These are phyloP conservation scores for Excoecaria agallocha DNA, from an alignment of 345 rosid genomes.

Conservation along the genomic window DNA sequence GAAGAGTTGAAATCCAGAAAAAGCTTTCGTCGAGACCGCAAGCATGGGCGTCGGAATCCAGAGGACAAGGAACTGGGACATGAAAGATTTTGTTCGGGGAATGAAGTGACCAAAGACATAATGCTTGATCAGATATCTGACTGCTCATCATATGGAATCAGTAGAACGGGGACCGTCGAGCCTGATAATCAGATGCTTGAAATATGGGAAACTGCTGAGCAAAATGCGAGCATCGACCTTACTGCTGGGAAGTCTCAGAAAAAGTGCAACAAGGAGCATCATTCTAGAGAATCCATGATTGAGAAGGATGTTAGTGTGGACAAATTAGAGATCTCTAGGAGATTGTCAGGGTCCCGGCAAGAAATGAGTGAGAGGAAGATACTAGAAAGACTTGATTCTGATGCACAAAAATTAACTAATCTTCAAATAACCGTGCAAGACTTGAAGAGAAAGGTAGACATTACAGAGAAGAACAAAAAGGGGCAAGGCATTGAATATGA, in stretches of 20 bases:
- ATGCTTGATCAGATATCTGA: constrained; percentile 91
- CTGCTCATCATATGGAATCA: constrained; percentile 69
- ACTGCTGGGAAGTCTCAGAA: constrained; percentile 46
- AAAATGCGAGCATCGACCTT: constrained; percentile 43
- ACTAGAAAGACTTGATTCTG: constrained; percentile 87
- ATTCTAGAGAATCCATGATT: constrained; percentile 51
- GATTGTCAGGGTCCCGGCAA: constrained; percentile 51
- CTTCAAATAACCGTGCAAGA: constrained; percentile 80
- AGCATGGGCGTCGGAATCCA: constrained; percentile 31
- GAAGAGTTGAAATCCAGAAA: constrained; percentile 44
- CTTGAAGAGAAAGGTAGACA: constrained; percentile 67
- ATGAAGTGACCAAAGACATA: constrained; percentile 82
- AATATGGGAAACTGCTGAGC: constrained; percentile 52
- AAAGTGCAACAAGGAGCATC: constrained; percentile 40
- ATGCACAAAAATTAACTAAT: constrained; percentile 74
- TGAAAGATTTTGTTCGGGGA: constrained; percentile 49
- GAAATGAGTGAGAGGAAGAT: constrained; percentile 62
- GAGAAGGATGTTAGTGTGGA: constrained; percentile 74
- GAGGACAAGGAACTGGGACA: constrained; percentile 30
- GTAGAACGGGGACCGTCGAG: constrained; percentile 61
- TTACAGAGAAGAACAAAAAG: constrained; percentile 54
- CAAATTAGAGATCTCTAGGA: constrained; percentile 62
- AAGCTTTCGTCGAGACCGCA: constrained; percentile 31
- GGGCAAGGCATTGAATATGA: constrained; percentile 67
- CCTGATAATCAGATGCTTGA: constrained; percentile 53